Percentiles rank a stretch among this genome's conserved stretches.
These are phyloP conservation scores for Alternaria arborescens DNA, from an alignment of 2,329 filamentous ascomycete species.

Conservation along the genomic window DNA sequence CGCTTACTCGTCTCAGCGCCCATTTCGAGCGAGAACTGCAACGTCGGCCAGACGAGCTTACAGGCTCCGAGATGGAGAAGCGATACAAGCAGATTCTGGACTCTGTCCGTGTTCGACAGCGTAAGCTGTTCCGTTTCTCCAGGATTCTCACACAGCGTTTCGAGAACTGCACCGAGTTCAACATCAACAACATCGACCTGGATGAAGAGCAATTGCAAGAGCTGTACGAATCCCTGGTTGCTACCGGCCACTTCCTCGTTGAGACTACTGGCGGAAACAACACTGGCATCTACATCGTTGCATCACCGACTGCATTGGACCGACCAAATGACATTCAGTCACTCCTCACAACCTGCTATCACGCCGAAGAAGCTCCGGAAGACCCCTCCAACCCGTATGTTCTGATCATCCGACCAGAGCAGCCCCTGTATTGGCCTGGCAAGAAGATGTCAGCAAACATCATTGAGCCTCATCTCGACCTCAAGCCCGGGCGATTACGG, in stretches of 20 bases:
- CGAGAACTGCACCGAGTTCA: conserved; percentile 96
- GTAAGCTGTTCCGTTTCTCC: conserved; percentile 95
- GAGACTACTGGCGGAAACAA: conserved; percentile 75
- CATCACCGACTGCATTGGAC: conserved; percentile 78
- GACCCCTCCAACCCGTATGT: conserved; percentile 84
- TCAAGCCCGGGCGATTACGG: conserved; percentile 85
- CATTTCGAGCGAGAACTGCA: conserved; percentile 94
- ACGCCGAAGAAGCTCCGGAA: conserved; percentile 72
- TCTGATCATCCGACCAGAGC: conserved; percentile 83
- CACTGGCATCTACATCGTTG: conserved; percentile 78
- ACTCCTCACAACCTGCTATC: conserved; percentile 82
- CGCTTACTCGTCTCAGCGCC: conserved; percentile 82
- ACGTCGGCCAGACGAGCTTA: conserved; percentile 81
- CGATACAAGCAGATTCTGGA: conserved; percentile 95
- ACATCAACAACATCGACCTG: conserved; percentile 77
- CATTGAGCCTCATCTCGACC: conserved; percentile 79
- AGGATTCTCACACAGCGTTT: conserved; percentile 91
- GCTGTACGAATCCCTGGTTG: conserved; percentile 80
- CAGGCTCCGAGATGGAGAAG: conserved; percentile 87
- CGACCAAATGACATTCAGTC: conserved; percentile 83
- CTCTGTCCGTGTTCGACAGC: conserved; percentile 92
- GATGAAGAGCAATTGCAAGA: conserved; percentile 73
- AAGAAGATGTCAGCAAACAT: conserved; percentile 75
- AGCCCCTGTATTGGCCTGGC: conserved; percentile 81
- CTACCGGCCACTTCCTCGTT: conserved; percentile 87